Evolutionary conservation across 768 basidiomycete species (phyloP).

Genomic region (Erythrobasidium yunnanense): DNA sequence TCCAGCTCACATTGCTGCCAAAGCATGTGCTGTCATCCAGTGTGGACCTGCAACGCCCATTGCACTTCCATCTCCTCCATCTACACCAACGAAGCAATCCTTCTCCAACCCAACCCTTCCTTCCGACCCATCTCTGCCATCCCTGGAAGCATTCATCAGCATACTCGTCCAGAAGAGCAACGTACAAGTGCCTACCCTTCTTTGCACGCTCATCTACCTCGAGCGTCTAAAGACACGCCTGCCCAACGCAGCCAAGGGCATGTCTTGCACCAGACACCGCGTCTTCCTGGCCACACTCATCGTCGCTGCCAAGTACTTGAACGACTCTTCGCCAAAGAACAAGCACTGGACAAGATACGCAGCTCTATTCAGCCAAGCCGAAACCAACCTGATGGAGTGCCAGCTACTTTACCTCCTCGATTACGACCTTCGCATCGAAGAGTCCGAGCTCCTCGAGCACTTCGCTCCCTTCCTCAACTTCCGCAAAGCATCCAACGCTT

Average conservation of each 20-base stretch:
- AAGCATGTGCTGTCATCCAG: constrained; percentile 62
- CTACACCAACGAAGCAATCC: constrained; percentile 51
- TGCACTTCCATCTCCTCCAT: constrained; percentile 56
- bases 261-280: constrained; percentile 85
- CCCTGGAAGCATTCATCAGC: constrained; percentile 72
- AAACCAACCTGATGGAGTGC: constrained; percentile 83
- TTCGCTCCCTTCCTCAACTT: constrained; percentile 50
- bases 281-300: constrained; percentile 94
- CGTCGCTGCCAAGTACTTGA: constrained; percentile 90
- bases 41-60: constrained; percentile 40
- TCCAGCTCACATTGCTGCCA: constrained; percentile 61
- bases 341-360: constrained; percentile 79
- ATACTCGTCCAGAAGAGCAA: constrained; percentile 68
- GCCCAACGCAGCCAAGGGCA: constrained; percentile 72
- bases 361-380: constrained; percentile 52
- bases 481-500: not conserved
- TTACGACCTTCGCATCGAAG: constrained; percentile 81
- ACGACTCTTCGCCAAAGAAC: constrained; percentile 72
- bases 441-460: constrained; percentile 56
- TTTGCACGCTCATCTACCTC: constrained; percentile 82
- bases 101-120: constrained; percentile 36
- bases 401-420: constrained; percentile 86
- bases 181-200: constrained; percentile 79
- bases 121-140: constrained; percentile 46
- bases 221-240: constrained; percentile 71